phyloP scores from a whole-genome alignment of 2,329 filamentous ascomycete genomes.

The Fusarium sp. region DNA sequence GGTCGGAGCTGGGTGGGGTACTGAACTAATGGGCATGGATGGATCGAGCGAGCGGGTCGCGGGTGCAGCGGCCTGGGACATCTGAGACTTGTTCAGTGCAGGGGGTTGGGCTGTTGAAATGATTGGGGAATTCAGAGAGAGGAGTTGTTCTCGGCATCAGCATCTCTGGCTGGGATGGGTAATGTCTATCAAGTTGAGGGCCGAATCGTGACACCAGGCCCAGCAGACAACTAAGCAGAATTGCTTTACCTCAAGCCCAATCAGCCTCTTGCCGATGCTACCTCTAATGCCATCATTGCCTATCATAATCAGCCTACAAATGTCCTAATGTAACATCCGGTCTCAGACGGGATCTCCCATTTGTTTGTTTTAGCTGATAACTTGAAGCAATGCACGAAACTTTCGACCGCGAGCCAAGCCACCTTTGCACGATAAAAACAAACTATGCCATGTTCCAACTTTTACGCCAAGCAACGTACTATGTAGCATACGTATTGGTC shows the following conservation, averaged over 20 bases:
- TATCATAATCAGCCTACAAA: slow-evolving; percentile 4
- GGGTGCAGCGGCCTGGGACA: slow-evolving; percentile 30
- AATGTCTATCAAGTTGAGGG: slow-evolving; percentile 1
- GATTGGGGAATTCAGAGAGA: slow-evolving; percentile 2
- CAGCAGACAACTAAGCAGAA: neutral
- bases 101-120: neutral
- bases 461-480: neutral
- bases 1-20: slow-evolving; percentile 24
- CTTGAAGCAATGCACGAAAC: slow-evolving; percentile 12
- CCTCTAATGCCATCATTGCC: slow-evolving; percentile 2
- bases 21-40: neutral
- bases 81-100: slow-evolving; percentile 24
- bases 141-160: neutral
- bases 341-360: slow-evolving; percentile 4
- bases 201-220: neutral
- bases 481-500: neutral
- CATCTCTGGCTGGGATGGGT: slow-evolving; percentile 2
- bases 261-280: neutral
- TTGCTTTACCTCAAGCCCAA: neutral
- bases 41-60: slow-evolving; percentile 22
- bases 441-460: neutral
- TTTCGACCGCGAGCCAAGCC: slow-evolving; percentile 27
- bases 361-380: slow-evolving; percentile 1
- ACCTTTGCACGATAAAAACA: slow-evolving; percentile 1
- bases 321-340: neutral